Evolutionary conservation across 345 rosid species (phyloP).

Genomic region (Gossypium rotundifolium): DNA sequence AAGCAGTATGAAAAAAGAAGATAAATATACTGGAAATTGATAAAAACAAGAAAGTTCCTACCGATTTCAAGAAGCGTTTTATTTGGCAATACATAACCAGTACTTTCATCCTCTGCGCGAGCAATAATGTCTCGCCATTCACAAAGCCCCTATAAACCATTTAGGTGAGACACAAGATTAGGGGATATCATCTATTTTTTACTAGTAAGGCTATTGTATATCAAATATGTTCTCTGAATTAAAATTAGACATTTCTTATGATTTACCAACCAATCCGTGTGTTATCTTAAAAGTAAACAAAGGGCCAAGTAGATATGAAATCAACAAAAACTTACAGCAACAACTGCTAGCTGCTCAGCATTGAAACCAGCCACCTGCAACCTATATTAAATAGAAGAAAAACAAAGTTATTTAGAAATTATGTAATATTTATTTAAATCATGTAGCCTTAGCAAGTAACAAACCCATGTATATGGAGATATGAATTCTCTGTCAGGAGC

Average conservation of each 20-base stretch:
- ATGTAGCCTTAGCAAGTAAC: conserved; percentile 15
- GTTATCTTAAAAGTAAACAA: neutral
- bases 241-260: neutral
- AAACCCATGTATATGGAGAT: conserved; percentile 72
- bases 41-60: conserved; percentile 20
- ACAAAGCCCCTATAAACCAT: conserved; percentile 61
- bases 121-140: conserved; percentile 86
- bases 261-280: neutral
- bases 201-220: neutral
- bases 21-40: conserved; percentile 8
- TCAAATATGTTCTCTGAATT: neutral
- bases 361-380: conserved; percentile 52
- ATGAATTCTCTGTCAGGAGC: conserved; percentile 65
- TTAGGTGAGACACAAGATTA: neutral
- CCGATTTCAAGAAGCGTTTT: conserved; percentile 82
- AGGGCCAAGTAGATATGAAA: neutral
- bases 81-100: conserved; percentile 84
- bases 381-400: conserved; percentile 36
- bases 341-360: conserved; percentile 80
- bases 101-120: conserved; percentile 86
- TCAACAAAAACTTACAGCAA: conserved; percentile 47
- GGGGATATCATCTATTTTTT: neutral
- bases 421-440: neutral
- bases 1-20: neutral
- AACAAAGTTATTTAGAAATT: conserved; percentile 14